Evolutionary conservation across 2,329 filamentous ascomycete species (phyloP).

Genomic region (Fusarium kyushuense): DNA sequence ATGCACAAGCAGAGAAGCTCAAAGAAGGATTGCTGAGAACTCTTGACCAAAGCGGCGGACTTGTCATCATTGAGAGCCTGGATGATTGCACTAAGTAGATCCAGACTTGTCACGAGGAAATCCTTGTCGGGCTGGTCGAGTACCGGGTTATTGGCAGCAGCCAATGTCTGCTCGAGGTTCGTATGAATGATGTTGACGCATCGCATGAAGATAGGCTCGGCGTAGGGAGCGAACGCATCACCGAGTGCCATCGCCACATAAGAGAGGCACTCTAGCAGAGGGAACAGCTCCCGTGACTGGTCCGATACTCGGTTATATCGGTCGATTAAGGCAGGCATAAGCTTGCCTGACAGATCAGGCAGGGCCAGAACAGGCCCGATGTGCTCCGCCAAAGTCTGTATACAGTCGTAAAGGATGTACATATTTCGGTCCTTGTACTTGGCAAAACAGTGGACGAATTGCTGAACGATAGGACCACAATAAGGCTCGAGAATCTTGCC

Average conservation of each 20-base stretch:
- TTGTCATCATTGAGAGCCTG: conserved; percentile 83
- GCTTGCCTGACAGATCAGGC: conserved; percentile 81
- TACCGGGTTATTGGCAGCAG: conserved; percentile 73
- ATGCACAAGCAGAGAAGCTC: conserved; percentile 92
- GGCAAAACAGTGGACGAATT: conserved; percentile 91
- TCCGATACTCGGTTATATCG: conserved; percentile 90
- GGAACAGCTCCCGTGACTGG: conserved; percentile 92
- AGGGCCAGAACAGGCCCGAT: conserved; percentile 85
- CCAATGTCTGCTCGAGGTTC: conserved; percentile 85
- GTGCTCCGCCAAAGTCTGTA: conserved; percentile 94
- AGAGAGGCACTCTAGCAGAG: conserved; percentile 93
- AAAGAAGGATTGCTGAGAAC: conserved; percentile 86
- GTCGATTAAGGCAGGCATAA: conserved; percentile 93
- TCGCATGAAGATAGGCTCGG: conserved; percentile 84
- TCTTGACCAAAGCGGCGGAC: conserved; percentile 80
- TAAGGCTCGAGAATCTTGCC: conserved; percentile 85
- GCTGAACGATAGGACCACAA: conserved; percentile 87
- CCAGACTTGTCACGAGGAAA: conserved; percentile 94
- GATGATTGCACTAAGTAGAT: conserved; percentile 91
- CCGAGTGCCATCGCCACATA: conserved; percentile 92
- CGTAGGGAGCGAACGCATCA: conserved; percentile 84
- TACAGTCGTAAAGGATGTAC: conserved; percentile 98
- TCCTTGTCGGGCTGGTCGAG: conserved; percentile 92
- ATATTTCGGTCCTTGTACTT: conserved; percentile 99
- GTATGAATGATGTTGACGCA: conserved; percentile 92